Evolutionary conservation across 2,329 filamentous ascomycete genomes (phyloP).

Genomic region (Drechslerella dactyloides): DNA sequence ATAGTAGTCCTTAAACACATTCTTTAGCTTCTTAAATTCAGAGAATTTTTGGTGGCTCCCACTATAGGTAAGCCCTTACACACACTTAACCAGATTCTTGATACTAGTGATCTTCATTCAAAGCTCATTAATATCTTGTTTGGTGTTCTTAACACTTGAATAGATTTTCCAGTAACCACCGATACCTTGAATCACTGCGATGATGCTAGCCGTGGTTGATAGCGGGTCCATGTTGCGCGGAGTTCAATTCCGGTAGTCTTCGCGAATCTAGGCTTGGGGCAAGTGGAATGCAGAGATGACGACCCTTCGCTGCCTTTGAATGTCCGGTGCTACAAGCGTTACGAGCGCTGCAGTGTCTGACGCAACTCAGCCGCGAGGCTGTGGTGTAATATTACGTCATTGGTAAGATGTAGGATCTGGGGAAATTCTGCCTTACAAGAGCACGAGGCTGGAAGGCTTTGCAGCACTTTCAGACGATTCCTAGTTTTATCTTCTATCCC

Average conservation of each 20-base stretch:
- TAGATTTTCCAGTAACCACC: constrained; percentile 23
- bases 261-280: background rate
- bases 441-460: too few species aligned
- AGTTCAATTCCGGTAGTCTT: background rate
- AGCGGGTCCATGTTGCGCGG: constrained; percentile 26
- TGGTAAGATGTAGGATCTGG: too few species aligned
- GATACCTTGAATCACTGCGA: constrained; percentile 23
- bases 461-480: too few species aligned
- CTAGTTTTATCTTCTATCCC: too few species aligned
- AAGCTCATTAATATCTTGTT: constrained; percentile 10
- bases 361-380: too few species aligned
- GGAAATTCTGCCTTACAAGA: too few species aligned
- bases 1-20: constrained; percentile 3
- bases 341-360: too few species aligned
- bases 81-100: constrained; percentile 4
- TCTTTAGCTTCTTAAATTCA: constrained; percentile 1
- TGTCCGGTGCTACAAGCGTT: too few species aligned
- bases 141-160: constrained; percentile 21
- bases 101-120: constrained; percentile 11
- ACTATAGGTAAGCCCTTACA: constrained; percentile 2
- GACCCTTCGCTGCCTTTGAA: too few species aligned
- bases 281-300: too few species aligned
- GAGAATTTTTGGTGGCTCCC: constrained; percentile 1
- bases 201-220: constrained; percentile 19
- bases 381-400: too few species aligned